Base-by-base conservation (phyloP, 768 basidiomycete genomes). In the Krasilnikovozyma curviuscula region DNA sequence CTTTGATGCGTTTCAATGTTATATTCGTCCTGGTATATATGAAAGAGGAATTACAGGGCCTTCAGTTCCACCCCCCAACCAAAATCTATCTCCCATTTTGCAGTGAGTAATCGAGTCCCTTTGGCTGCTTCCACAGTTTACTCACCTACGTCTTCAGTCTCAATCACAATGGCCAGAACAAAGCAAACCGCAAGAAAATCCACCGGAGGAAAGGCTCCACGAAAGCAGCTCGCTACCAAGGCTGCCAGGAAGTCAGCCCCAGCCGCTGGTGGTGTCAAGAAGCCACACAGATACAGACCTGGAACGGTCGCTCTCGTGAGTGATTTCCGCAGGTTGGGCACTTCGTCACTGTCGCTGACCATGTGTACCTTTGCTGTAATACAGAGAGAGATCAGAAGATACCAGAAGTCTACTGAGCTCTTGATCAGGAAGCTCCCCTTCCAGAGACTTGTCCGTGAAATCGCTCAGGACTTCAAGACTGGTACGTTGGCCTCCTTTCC, bases 151-250 rank as follows among this genome's bases (percentile, higher is more conserved):
- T n/a, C 33, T 3, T n/a, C n/a, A n/a, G n/a, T n/a, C n/a, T n/a
- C n/a, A n/a, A n/a, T n/a, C n/a, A n/a, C n/a, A n/a, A 34, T 34
- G 33, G 33, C 33, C 33, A 12, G 33, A 34, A 34, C 33, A 12
- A 30, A 85, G 86, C 88, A 93, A 86, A 93, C 88, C 65, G 89
- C 89, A 63, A 84, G 89, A 70, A 93, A 93, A 74, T 93, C 89
- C 50, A 93, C 91, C 56, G 91, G 91, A 81, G 88, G 86, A 79
- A 59, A 76, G 61, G 74, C 74, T 46, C 73, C 73, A 52, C 73
- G 74, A 58, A 75, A 69, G 57, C 66, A 51, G 62, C 72, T 76
- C 49, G 73, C 74, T 50, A 68, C 72, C 58, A 76, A 76, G 59
- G 71, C 72, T 48, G 68, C 70, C 41, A 71, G 75, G 48, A 76